These are phyloP conservation scores for Stephania cephalantha DNA, from an alignment of 164 flowering plant genomes.

Conservation along the genomic window DNA sequence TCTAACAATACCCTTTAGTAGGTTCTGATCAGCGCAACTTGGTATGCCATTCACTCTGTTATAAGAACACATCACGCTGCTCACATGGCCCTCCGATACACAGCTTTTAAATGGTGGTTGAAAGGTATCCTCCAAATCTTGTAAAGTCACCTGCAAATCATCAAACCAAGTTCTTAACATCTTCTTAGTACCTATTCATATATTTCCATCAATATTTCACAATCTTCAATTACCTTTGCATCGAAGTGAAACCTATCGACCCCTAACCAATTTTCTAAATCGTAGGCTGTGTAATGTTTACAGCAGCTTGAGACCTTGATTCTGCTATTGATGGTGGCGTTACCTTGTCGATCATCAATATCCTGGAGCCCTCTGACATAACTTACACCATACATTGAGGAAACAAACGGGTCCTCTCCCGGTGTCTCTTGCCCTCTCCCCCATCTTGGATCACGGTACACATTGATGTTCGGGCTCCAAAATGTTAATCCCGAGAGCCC, in stretches of 20 bases:
- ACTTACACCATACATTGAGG: conserved; percentile 35
- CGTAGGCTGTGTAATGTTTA: conserved; percentile 72
- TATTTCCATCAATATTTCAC: background rate
- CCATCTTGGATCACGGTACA: conserved; percentile 65
- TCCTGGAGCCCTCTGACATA: conserved; percentile 64
- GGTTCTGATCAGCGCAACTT: conserved; percentile 55
- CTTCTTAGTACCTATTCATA: background rate
- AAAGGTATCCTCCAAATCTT: conserved; percentile 63
- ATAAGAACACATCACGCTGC: conserved; percentile 78
- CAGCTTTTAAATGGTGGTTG: conserved; percentile 62
- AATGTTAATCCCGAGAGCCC: conserved; percentile 52
- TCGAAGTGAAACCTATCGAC: conserved; percentile 53
- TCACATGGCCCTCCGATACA: conserved; percentile 51
- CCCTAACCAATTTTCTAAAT: conserved; percentile 57
- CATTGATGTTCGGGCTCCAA: conserved; percentile 61
- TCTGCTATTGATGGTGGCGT: conserved; percentile 5
- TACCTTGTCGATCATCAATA: conserved; percentile 9
- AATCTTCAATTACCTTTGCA: conserved; percentile 38
- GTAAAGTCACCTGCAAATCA: conserved; percentile 46
- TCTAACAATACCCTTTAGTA: conserved; percentile 40
- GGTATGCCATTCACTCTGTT: conserved; percentile 64
- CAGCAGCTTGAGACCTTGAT: conserved; percentile 68
- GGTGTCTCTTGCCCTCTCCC: conserved; percentile 67
- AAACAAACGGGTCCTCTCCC: conserved; percentile 64
- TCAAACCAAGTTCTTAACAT: background rate